These are phyloP conservation scores for Strobilomyces dryophilus DNA, from an alignment of 768 basidiomycete genomes.

Conservation along the genomic window DNA sequence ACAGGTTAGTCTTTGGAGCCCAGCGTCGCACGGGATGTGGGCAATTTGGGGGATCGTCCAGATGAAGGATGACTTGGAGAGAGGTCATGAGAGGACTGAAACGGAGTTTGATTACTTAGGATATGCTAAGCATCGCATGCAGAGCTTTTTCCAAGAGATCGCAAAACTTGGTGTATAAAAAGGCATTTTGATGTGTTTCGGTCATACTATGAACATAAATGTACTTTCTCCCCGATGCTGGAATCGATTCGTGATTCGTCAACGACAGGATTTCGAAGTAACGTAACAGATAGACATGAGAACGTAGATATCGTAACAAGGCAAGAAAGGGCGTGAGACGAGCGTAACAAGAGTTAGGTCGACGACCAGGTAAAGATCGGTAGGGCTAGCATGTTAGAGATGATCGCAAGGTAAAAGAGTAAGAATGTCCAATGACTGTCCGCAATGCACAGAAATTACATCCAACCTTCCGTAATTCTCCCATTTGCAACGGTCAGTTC, in stretches of 20 bases:
- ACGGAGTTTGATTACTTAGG: constrained; percentile 89
- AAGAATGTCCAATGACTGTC: constrained; percentile 36
- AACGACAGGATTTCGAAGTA: constrained; percentile 34
- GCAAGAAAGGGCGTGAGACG: constrained; percentile 34
- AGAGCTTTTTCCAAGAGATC: constrained; percentile 56
- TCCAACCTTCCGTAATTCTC: constrained; percentile 52
- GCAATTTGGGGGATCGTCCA: constrained; percentile 93
- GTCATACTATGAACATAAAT: background rate
- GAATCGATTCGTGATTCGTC: background rate
- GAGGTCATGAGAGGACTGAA: constrained; percentile 39
- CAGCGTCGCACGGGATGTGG: constrained; percentile 90
- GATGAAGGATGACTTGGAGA: constrained; percentile 70
- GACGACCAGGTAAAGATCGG: constrained; percentile 8
- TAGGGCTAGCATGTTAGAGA: constrained; percentile 5
- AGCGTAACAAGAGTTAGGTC: constrained; percentile 20
- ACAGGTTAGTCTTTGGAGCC: constrained; percentile 85
- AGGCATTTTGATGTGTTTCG: constrained; percentile 7
- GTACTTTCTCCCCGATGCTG: background rate
- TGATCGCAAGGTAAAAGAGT: constrained; percentile 10
- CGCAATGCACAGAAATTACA: constrained; percentile 17
- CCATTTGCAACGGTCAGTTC: constrained; percentile 48
- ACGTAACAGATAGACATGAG: constrained; percentile 32
- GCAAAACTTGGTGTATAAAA: constrained; percentile 38
- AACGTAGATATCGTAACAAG: constrained; percentile 37
- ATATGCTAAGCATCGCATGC: constrained; percentile 71